Conservation (phyloP, 148 eudicot genomes). For the Rheum nobile region DNA sequence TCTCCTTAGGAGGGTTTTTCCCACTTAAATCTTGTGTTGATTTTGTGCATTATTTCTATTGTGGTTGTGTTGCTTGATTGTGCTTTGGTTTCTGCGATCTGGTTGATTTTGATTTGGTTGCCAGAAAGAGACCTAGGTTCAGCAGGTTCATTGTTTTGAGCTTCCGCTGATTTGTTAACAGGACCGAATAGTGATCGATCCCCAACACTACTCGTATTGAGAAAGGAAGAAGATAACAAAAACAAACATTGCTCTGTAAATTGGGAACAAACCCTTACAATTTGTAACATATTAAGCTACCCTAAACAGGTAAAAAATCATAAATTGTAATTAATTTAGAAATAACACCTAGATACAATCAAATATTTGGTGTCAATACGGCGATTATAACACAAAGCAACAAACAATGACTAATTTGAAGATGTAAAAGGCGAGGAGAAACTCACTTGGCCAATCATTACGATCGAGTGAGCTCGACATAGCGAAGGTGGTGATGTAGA, state of each 20-base stretch:
- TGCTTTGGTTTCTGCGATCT: no score
- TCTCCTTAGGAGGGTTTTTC: no score
- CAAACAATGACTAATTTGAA: background rate
- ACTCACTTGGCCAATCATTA: constrained; percentile 25
- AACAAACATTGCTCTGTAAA: background rate
- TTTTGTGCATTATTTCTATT: no score
- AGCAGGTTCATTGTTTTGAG: no score
- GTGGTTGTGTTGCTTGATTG: no score
- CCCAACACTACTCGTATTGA: no score
- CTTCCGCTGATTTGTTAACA: no score
- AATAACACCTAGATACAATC: background rate
- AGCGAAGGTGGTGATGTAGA: background rate
- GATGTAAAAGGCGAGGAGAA: background rate
- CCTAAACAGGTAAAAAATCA: background rate
- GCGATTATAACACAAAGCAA: no score
- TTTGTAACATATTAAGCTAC: background rate
- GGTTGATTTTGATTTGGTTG: no score
- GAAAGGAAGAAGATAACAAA: background rate
- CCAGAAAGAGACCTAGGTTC: no score
- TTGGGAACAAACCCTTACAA: background rate
- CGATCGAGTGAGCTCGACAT: constrained; percentile 23
- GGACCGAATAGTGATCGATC: no score
- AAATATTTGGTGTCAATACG: background rate
- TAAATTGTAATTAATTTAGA: background rate
- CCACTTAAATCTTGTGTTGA: no score